Conservation (phyloP, 208 protist species). For the Crithidia fasciculata region DNA sequence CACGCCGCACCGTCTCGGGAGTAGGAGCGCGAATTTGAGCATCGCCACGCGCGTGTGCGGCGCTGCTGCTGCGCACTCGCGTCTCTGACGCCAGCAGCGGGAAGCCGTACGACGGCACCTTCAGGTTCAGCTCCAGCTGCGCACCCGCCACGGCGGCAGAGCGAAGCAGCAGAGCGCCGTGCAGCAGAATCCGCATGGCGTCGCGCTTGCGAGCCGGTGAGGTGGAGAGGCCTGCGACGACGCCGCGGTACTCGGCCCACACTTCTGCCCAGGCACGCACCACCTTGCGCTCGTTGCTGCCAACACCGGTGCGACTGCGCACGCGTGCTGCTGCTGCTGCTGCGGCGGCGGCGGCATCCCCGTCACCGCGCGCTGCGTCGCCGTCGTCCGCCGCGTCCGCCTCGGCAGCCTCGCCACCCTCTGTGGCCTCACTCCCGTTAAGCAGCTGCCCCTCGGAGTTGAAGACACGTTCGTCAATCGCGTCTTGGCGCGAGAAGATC, state of each 20-base stretch:
- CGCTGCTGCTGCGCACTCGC: constrained; percentile 34
- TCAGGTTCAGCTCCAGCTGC: constrained; percentile 74
- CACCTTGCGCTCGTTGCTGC: constrained; percentile 52
- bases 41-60: constrained; percentile 7
- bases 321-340: constrained; percentile 18
- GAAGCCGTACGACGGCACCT: constrained; percentile 84
- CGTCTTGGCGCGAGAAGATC: constrained; percentile 79
- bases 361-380: not conserved
- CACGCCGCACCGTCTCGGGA: constrained; percentile 71
- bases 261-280: constrained; percentile 88
- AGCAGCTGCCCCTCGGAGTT: constrained; percentile 34
- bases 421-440: constrained; percentile 22
- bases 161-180: constrained; percentile 79
- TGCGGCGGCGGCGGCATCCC: not conserved
- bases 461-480: constrained; percentile 47
- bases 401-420: not conserved
- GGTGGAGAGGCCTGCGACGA: constrained; percentile 65
- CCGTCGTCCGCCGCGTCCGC: not conserved
- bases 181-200: constrained; percentile 79
- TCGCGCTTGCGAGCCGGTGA: constrained; percentile 75
- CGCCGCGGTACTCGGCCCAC: constrained; percentile 80
- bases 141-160: constrained; percentile 73
- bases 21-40: constrained; percentile 47
- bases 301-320: constrained; percentile 28
- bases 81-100: constrained; percentile 74